Evolutionary conservation across 768 basidiomycete species (phyloP), one percentile per base, ranked within the genome.

Genomic region (Cystofilobasidium macerans): DNA sequence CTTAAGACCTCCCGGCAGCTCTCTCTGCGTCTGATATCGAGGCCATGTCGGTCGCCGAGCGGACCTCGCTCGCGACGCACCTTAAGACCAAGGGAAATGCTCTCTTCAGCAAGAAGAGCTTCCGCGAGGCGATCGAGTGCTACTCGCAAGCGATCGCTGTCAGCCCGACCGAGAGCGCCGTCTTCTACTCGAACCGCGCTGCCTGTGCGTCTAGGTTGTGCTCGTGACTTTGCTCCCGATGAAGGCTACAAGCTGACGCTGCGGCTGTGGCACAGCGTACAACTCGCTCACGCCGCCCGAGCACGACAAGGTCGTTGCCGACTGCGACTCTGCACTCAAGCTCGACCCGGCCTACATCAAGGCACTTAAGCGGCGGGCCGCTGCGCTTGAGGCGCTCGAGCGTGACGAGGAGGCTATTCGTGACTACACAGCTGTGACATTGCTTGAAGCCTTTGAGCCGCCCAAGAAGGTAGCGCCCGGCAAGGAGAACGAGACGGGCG

Each of bases 401-500:
- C 79, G 84, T 42, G 83, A 81, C 53, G 83, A 89, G 69, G 87
- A 91, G 57, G 82, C 93, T 36, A 73, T 95, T 42, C 81, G 88
- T 92, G 94, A 99, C 76, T 98, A 85, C 80, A 97, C 94, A 0
- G 89, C 94, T n/a, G 86, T 88, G 0, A 91, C 93, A 20, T 94
- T 99, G 70, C 82, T 99, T 47, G 90, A 93, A 76, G 85, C 86
- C 72, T 95, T 98, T 83, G 61, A 67, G 28, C 65, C 65, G 12
- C 65, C 59, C 20, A 67, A 67, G 51, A 60, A 60, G 58, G 65
- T 59, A 18, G 32, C 58, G 20, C 24, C 38, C 4, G 54, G 38
- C 28, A 81, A 85, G 73, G 90, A 93, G 72, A 83, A 87, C 69
- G 71, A 78, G 0, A 86, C 91, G 1, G 83, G 87, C 5, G 81